Conservation (phyloP, 1,284 basidiomycete species). For the Puccinia hordei region DNA sequence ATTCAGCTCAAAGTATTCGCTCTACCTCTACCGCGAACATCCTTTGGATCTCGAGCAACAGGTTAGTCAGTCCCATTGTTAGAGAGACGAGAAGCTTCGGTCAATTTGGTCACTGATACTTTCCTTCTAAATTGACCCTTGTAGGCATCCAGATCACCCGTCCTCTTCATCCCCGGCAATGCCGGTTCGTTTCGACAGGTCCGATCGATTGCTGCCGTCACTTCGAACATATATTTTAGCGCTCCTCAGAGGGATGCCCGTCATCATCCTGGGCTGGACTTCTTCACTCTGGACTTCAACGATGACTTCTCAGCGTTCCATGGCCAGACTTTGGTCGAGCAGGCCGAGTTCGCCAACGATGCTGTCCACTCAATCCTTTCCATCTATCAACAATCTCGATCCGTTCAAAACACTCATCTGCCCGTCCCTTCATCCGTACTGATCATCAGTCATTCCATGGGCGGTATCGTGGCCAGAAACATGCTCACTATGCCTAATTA, state of each 20-base stretch:
- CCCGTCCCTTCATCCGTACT: conserved; percentile 64
- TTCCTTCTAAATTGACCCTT: conserved; percentile 4
- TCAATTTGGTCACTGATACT: conserved; percentile 17
- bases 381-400: conserved; percentile 65
- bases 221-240: conserved; percentile 74
- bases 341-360: conserved; percentile 74
- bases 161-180: conserved; percentile 95
- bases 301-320: conserved; percentile 97
- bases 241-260: conserved; percentile 31
- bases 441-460: conserved; percentile 95
- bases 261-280: conserved; percentile 69
- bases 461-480: conserved; percentile 81
- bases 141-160: conserved; percentile 70
- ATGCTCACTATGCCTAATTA: conserved; percentile 67
- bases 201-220: conserved; percentile 89
- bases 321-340: conserved; percentile 79
- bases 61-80: conserved; percentile 61
- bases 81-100: conserved; percentile 25
- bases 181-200: conserved; percentile 93
- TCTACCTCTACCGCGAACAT: conserved; percentile 89
- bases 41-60: conserved; percentile 71
- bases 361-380: conserved; percentile 77
- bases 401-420: conserved; percentile 18
- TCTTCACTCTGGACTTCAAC: conserved; percentile 92
- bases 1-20: conserved; percentile 70